A percentile compares a stretch with the other conserved stretches of the same genome.
Evolutionary conservation across 208 protist species (phyloP).

Genomic region (Leishmania mexicana): DNA sequence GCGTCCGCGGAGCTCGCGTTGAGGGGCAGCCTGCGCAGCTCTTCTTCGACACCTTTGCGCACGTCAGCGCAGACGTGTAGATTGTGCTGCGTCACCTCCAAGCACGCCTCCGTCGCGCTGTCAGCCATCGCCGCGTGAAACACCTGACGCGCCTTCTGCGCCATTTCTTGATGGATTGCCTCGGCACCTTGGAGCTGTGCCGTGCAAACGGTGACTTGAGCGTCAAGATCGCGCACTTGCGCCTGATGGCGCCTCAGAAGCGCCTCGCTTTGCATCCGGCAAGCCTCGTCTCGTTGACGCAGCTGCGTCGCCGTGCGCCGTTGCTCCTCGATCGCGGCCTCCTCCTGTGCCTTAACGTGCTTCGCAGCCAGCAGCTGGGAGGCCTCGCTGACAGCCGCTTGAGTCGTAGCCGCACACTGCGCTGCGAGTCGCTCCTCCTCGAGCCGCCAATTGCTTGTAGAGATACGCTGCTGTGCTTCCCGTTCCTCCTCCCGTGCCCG

Average conservation of each 20-base stretch:
- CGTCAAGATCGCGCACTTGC: slow-evolving; percentile 11
- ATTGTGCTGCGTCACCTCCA: slow-evolving; percentile 9
- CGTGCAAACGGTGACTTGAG: slow-evolving; percentile 3
- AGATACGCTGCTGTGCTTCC: slow-evolving; percentile 1
- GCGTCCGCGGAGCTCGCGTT: slow-evolving; percentile 4
- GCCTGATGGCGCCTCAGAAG: background rate
- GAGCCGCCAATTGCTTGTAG: background rate
- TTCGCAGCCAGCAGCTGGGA: background rate
- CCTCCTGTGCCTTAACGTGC: background rate
- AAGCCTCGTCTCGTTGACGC: background rate
- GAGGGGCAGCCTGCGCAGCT: slow-evolving; percentile 7
- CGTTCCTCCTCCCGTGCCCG: slow-evolving; percentile 14
- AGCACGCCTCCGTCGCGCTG: slow-evolving; percentile 18
- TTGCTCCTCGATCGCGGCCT: background rate
- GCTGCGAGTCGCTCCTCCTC: slow-evolving; percentile 5
- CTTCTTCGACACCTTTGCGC: slow-evolving; percentile 9
- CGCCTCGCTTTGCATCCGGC: background rate
- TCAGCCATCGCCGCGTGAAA: slow-evolving; percentile 8
- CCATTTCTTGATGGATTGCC: background rate
- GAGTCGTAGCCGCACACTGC: slow-evolving; percentile 13
- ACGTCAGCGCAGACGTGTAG: slow-evolving; percentile 8
- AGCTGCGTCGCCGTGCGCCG: background rate
- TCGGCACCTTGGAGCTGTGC: background rate
- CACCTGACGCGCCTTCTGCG: background rate
- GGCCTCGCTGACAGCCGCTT: slow-evolving; percentile 3